Evolutionary conservation across 176 grass and related monocot species (phyloP).

Genomic region (Bromus sterilis): DNA sequence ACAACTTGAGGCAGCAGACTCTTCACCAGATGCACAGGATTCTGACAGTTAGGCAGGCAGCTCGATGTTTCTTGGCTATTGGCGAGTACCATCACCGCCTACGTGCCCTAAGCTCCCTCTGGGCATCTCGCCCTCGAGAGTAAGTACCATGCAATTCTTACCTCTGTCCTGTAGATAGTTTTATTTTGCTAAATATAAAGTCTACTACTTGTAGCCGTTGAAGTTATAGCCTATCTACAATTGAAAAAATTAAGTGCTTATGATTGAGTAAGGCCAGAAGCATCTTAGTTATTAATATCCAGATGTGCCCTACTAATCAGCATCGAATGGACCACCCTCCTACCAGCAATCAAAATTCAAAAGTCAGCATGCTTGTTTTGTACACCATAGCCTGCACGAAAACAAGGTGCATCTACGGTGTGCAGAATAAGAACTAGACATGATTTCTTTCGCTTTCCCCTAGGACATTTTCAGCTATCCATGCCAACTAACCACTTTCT

Average conservation of each 20-base stretch:
- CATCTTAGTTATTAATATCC: conserved; percentile 21
- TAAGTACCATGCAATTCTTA: conserved; percentile 28
- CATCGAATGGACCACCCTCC: conserved; percentile 24
- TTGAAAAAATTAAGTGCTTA: not conserved
- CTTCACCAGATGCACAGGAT: conserved; percentile 84
- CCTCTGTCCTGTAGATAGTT: not conserved
- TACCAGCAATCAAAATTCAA: conserved; percentile 28
- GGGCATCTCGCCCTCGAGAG: conserved; percentile 74
- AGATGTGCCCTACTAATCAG: conserved; percentile 22
- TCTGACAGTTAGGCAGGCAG: conserved; percentile 74
- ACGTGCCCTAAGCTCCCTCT: conserved; percentile 72
- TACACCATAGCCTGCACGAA: conserved; percentile 1
- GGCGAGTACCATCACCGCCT: conserved; percentile 76
- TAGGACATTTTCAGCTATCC: conserved; percentile 5
- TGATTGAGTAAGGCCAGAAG: conserved; percentile 11
- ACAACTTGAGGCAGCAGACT: conserved; percentile 86
- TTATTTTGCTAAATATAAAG: not conserved
- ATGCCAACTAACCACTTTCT: conserved; percentile 2
- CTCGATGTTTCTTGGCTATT: conserved; percentile 69
- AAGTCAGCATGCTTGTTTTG: conserved; percentile 21
- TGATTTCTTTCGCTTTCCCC: not conserved
- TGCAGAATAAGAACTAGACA: not conserved
- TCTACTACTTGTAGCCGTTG: conserved; percentile 10
- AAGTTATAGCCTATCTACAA: not conserved
- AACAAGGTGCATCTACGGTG: not conserved